phyloP scores from a whole-genome alignment of 257 asterid species.

The Catharanthus roseus region DNA sequence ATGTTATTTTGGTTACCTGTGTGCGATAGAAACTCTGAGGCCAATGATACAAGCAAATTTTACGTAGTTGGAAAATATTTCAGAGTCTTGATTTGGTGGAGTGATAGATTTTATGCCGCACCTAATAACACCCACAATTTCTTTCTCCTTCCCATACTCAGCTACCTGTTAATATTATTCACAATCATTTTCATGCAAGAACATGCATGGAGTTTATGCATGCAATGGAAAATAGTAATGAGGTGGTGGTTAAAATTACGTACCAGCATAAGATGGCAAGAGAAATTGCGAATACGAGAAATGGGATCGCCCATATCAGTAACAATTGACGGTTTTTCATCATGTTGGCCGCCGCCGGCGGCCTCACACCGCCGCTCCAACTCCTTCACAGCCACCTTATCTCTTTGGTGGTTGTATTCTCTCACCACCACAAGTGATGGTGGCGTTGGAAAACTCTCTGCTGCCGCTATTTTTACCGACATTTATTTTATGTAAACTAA shows the following conservation, averaged over 20 bases:
- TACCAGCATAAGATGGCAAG: constrained; percentile 69
- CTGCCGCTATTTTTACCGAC: constrained; percentile 48
- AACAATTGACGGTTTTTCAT: constrained; percentile 58
- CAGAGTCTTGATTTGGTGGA: constrained; percentile 32
- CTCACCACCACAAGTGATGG: constrained; percentile 48
- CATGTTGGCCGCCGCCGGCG: constrained; percentile 54
- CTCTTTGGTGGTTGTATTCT: constrained; percentile 40
- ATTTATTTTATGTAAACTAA: no score
- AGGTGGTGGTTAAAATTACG: no score
- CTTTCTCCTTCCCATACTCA: constrained; percentile 44
- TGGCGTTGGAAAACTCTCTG: constrained; percentile 23
- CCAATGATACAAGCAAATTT: constrained; percentile 73
- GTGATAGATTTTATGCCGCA: constrained; percentile 69
- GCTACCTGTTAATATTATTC: constrained; percentile 47
- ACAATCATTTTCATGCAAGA: not conserved
- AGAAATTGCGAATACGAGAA: constrained; percentile 57
- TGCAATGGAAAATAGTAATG: no score
- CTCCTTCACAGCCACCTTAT: constrained; percentile 71
- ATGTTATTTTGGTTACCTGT: constrained; percentile 59
- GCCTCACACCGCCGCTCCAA: constrained; percentile 67
- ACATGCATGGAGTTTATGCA: no score
- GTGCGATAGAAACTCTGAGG: constrained; percentile 67
- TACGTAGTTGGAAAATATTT: constrained; percentile 35
- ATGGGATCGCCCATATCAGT: constrained; percentile 84
- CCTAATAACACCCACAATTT: constrained; percentile 64